Conservation (phyloP, 2,329 filamentous ascomycete species). For the Xylariales sp. region DNA sequence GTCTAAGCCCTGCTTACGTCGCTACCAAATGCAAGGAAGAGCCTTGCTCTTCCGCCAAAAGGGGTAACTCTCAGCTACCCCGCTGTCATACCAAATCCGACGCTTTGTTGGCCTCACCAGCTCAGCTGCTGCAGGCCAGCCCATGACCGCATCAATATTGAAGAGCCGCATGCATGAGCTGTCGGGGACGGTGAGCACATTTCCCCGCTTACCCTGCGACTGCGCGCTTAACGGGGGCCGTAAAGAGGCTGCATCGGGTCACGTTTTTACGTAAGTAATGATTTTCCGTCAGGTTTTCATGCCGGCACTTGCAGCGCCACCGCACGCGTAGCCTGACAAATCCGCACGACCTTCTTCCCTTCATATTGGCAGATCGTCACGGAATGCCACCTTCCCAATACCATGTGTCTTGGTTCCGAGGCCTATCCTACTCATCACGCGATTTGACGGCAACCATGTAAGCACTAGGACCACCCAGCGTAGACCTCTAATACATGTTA, state of each 20-base stretch:
- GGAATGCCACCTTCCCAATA: no score
- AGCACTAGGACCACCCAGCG: no score
- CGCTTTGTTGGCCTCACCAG: neutral
- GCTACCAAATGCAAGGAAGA: neutral
- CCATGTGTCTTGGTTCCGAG: no score
- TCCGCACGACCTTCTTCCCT: no score
- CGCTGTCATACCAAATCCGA: neutral
- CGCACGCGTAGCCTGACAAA: no score
- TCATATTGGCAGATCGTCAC: neutral
- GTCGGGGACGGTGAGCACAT: constrained; percentile 1
- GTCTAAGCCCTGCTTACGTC: neutral
- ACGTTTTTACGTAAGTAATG: constrained; percentile 14
- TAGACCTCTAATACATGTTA: no score
- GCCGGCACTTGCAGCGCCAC: no score
- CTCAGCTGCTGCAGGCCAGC: constrained; percentile 13
- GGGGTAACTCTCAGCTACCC: neutral
- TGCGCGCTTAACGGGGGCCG: neutral
- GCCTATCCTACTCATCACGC: no score
- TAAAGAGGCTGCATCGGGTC: neutral
- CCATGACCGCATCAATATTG: neutral
- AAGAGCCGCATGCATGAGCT: constrained; percentile 14
- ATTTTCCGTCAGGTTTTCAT: constrained; percentile 5
- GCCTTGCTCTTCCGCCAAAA: neutral
- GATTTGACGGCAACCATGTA: no score
- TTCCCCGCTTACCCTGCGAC: constrained; percentile 9